phyloP scores from a whole-genome alignment of 2,329 filamentous ascomycete species.

The Catunica adiposa region DNA sequence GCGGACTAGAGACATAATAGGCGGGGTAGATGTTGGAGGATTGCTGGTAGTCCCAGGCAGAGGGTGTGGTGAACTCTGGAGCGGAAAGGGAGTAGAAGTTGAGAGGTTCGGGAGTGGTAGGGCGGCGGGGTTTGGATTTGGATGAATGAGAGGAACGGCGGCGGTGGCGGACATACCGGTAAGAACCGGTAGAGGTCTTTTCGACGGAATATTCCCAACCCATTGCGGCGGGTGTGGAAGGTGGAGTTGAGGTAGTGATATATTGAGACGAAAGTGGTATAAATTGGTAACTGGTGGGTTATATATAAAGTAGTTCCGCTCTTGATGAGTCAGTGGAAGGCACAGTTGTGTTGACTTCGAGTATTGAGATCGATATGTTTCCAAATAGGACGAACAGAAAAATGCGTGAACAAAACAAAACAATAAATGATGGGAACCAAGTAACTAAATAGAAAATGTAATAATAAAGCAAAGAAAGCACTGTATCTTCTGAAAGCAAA shows the following conservation, averaged over 20 bases:
- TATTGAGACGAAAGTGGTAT: not conserved
- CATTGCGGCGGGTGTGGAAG: not conserved
- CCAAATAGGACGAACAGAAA: too few species aligned
- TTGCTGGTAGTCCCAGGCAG: not conserved
- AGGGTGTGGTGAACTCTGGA: not conserved
- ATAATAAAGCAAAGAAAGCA: too few species aligned
- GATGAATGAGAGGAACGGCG: not conserved
- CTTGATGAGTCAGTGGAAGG: too few species aligned
- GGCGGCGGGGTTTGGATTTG: not conserved
- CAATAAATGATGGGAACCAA: too few species aligned
- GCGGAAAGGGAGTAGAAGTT: not conserved
- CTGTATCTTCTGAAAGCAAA: too few species aligned
- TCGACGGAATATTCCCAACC: not conserved
- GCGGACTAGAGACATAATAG: not conserved
- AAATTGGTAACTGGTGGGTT: not conserved
- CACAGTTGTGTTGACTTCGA: too few species aligned
- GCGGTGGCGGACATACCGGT: conserved; percentile 4
- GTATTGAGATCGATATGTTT: too few species aligned
- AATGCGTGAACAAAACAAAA: too few species aligned
- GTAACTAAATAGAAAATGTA: too few species aligned
- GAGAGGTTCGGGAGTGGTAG: not conserved
- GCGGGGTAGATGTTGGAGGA: not conserved
- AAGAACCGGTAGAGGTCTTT: not conserved
- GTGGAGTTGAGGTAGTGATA: not conserved
- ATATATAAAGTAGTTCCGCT: not conserved